These are phyloP conservation scores for Mucor mucedo DNA, from an alignment of 371 early-diverging fungal species.

Conservation along the genomic window DNA sequence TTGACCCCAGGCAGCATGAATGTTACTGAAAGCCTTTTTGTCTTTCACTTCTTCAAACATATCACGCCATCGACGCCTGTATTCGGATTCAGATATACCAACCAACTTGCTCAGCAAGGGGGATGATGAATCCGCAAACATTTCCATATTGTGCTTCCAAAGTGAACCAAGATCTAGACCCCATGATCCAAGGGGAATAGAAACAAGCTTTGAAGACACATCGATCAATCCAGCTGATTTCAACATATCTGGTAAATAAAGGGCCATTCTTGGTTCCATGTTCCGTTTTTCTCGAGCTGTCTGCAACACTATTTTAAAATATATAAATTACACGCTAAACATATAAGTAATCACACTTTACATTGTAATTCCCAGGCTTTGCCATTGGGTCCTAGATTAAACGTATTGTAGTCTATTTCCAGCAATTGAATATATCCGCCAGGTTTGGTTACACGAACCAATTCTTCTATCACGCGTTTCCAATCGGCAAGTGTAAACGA, in stretches of 20 bases:
- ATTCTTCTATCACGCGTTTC: constrained; percentile 25
- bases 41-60: constrained; percentile 21
- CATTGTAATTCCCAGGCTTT: constrained; percentile 17
- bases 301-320: constrained; percentile 17
- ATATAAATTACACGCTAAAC: not conserved
- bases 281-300: constrained; percentile 17
- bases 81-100: constrained; percentile 16
- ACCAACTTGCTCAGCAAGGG: constrained; percentile 26
- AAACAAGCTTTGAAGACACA: constrained; percentile 22
- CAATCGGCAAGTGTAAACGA: constrained; percentile 30
- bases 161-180: constrained; percentile 37
- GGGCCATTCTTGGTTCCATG: constrained; percentile 30
- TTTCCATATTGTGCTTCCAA: constrained; percentile 41
- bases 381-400: constrained; percentile 21
- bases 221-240: constrained; percentile 23
- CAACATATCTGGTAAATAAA: constrained; percentile 20
- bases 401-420: constrained; percentile 32
- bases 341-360: not conserved
- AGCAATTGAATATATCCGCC: constrained; percentile 46
- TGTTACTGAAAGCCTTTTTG: constrained; percentile 32
- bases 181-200: constrained; percentile 40
- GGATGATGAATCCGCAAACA: constrained; percentile 28
- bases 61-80: constrained; percentile 19
- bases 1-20: constrained; percentile 39
- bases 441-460: constrained; percentile 33